These are phyloP conservation scores for Mikania micrantha DNA, from an alignment of 129 eudicot genomes.

Conservation along the genomic window DNA sequence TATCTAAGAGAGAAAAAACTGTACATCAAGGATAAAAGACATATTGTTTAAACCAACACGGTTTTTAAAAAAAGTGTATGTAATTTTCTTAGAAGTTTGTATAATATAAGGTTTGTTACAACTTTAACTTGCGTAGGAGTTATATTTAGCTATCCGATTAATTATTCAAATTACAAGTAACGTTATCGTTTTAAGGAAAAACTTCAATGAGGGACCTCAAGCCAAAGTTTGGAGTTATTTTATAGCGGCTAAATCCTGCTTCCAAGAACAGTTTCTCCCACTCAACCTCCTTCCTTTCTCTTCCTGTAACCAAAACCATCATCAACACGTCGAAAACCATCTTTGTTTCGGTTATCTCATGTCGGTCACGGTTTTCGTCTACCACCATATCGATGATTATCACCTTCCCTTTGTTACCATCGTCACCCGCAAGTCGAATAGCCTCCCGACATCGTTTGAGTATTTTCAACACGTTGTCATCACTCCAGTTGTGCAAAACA, in stretches of 20 bases:
- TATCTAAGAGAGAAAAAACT: no score
- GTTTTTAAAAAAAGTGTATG: no score
- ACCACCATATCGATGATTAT: constrained; percentile 31
- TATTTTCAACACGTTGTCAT: constrained; percentile 27
- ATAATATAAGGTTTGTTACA: no score
- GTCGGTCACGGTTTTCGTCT: constrained; percentile 5
- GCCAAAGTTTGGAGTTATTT: constrained; percentile 16
- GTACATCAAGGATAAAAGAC: no score
- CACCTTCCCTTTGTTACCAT: constrained; percentile 22
- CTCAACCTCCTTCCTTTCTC: constrained; percentile 22
- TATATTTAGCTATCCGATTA: no score
- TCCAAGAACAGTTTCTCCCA: constrained; percentile 20
- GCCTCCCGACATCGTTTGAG: constrained; percentile 28
- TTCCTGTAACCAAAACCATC: constrained; percentile 22
- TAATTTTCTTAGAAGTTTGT: no score
- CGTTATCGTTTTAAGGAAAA: constrained; percentile 17
- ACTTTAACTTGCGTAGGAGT: no score
- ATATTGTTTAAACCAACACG: no score
- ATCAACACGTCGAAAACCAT: constrained; percentile 20
- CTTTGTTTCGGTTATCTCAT: constrained; percentile 17
- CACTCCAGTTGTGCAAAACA: constrained; percentile 31
- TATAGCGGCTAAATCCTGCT: constrained; percentile 19
- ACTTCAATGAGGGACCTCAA: constrained; percentile 26
- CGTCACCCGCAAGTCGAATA: neutral
- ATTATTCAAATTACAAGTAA: no score